Evolutionary conservation across 495 filamentous ascomycete genomes (phyloP), one percentile per base, ranked within the genome.

Genomic region (Gamarada debralockiae): DNA sequence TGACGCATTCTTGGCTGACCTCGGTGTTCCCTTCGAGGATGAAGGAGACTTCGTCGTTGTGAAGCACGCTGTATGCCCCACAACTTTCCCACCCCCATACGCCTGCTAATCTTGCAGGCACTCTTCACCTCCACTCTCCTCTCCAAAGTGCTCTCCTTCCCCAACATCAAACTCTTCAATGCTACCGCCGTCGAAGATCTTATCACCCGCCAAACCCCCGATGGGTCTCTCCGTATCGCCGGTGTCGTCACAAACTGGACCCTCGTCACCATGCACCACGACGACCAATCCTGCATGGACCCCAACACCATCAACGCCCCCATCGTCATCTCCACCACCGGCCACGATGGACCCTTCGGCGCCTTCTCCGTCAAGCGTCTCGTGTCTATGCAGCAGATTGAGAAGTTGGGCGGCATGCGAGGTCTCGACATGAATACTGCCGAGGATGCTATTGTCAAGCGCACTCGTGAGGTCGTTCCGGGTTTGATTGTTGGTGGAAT

Each of bases 231-330:
- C 37, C 81, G 84, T 44, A 81, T 96, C 56, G 89, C 90, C 10
- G 90, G 90, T 63, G 90, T 93, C 3, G 90, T 96, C 56, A 90
- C 87, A 51, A 96, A 96, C 79, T 96, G 90, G 90, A 93, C 90
- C 0, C 77, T 96, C 18, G 90, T 95, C 47, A 79, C 82, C 52
- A 87, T 93, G 75, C 88, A 96, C 70, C 90, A 95, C 67, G 87
- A 91, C 67, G 89, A 92, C 71, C 89, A 93, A 73, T 85, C 79
- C 53, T 93, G 89, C 84, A 95, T 93, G 89, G 90, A 96, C 68
- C 90, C 90, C 56, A 96, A 91, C 78, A 95, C 90, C 66, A 91
- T 96, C 77, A 95, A 95, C 65, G 87, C 88, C 2, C 88, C 90
- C 2, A 66, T 96, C 50, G 73, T 93, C 56, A 85, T 96, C 69